A percentile compares a stretch with the other conserved stretches of the same genome.
Evolutionary conservation across 75 land plant species (phyloP).

Genomic region (Selaginella tamariscina): DNA sequence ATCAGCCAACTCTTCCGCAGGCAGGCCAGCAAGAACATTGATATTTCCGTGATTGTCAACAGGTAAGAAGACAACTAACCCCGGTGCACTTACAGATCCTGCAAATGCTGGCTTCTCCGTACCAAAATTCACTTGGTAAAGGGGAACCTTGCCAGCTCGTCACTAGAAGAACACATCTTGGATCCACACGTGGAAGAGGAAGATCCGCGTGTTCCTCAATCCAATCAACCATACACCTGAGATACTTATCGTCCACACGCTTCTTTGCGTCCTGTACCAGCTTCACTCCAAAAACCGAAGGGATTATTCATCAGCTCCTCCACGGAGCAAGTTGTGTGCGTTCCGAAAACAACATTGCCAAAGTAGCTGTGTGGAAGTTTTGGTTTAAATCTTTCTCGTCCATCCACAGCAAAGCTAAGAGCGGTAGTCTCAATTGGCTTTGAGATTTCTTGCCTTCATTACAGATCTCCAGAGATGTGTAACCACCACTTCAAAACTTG

Average conservation of each 20-base stretch:
- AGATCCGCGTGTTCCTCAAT: not conserved
- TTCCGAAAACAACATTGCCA: slow-evolving; percentile 9
- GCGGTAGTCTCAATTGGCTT: too few relatives aligned
- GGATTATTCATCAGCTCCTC: slow-evolving; percentile 1
- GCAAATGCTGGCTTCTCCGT: too few relatives aligned
- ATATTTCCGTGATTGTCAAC: too few relatives aligned
- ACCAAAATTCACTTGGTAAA: too few relatives aligned
- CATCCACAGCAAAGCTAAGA: slow-evolving; percentile 7
- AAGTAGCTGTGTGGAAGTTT: slow-evolving; percentile 17
- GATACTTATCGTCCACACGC: not conserved
- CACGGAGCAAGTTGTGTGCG: not conserved
- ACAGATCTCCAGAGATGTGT: not conserved
- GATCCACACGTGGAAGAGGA: too few relatives aligned
- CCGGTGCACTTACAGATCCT: too few relatives aligned
- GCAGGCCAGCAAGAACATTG: too few relatives aligned
- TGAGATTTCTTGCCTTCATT: too few relatives aligned
- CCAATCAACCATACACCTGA: slow-evolving; percentile 1
- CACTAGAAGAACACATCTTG: too few relatives aligned
- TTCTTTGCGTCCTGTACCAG: not conserved
- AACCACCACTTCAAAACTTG: not conserved
- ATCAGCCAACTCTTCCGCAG: too few relatives aligned
- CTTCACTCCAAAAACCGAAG: not conserved
- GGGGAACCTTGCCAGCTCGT: too few relatives aligned
- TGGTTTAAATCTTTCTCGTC: slow-evolving; percentile 12
- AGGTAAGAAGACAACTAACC: too few relatives aligned